Evolutionary conservation across 2,329 filamentous ascomycete species (phyloP).

Genomic region (Ascochyta rabiei): DNA sequence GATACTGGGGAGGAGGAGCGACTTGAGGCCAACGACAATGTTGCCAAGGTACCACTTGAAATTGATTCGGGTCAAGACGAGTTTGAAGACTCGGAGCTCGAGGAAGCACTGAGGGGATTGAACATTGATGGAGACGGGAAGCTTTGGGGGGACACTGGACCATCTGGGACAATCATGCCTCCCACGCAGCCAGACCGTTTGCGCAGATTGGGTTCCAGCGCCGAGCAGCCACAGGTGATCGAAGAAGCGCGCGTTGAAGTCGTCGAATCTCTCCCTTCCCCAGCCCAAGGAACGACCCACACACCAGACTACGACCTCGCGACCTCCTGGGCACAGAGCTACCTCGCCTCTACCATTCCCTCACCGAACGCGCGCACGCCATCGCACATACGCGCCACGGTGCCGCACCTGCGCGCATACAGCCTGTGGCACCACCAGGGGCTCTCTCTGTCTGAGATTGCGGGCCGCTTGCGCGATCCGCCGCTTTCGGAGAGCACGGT

Average conservation of each 20-base stretch:
- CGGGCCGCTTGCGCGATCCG: conserved; percentile 34
- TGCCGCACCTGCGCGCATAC: conserved; percentile 42
- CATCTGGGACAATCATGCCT: no score
- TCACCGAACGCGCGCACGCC: conserved; percentile 19
- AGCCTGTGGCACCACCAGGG: conserved; percentile 42
- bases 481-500: conserved; percentile 40
- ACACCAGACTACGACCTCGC: conserved; percentile 33
- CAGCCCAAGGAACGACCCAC: neutral
- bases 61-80: conserved; percentile 13
- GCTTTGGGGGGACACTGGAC: neutral
- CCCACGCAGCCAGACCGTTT: neutral
- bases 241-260: neutral
- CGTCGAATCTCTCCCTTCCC: neutral
- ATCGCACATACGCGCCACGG: conserved; percentile 38
- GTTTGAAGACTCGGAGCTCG: conserved; percentile 37
- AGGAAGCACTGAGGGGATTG: conserved; percentile 27
- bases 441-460: conserved; percentile 30
- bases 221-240: neutral
- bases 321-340: conserved; percentile 36
- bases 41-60: neutral
- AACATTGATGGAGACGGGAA: conserved; percentile 15
- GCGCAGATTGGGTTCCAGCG: neutral
- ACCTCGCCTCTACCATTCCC: conserved; percentile 40
- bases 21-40: neutral
- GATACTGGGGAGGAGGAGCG: neutral